phyloP scores from a whole-genome alignment of 2,329 filamentous ascomycete species.

The Ambrosiella beaveri region DNA sequence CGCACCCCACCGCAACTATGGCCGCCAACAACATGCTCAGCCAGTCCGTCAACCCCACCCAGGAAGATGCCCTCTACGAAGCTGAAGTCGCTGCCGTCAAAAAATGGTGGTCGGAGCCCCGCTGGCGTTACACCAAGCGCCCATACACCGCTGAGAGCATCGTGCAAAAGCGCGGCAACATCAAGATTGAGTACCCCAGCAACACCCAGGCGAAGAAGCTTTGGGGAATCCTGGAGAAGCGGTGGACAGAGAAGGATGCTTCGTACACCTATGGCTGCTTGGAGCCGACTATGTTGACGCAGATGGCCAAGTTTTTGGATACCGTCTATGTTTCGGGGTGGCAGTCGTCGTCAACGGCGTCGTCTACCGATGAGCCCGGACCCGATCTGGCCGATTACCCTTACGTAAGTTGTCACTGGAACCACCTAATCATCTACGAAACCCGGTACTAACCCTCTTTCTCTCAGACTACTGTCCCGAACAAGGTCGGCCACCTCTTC shows the following conservation, averaged over 20 bases:
- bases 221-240: constrained; percentile 72
- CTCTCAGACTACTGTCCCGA: constrained; percentile 76
- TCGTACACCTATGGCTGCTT: constrained; percentile 95
- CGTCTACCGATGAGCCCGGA: constrained; percentile 84
- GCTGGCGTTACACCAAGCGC: constrained; percentile 85
- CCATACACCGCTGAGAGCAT: constrained; percentile 95
- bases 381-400: constrained; percentile 98
- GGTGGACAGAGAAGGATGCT: constrained; percentile 59
- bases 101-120: constrained; percentile 81
- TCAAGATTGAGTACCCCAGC: constrained; percentile 84
- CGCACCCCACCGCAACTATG: constrained; percentile 22
- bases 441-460: neutral
- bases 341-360: constrained; percentile 95
- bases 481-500: constrained; percentile 95
- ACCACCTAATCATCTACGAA: neutral
- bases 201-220: constrained; percentile 85
- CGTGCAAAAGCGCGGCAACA: constrained; percentile 79
- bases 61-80: constrained; percentile 51
- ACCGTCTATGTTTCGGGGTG: constrained; percentile 98
- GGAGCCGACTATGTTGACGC: constrained; percentile 94
- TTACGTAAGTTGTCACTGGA: constrained; percentile 38
- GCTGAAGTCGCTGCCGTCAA: constrained; percentile 79
- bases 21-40: constrained; percentile 46
- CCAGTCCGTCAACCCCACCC: constrained; percentile 35
- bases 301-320: constrained; percentile 98